Evolutionary conservation across 306 rosid species (phyloP), one percentile per base, ranked within the genome.

Genomic region (Cicer arietinum): DNA sequence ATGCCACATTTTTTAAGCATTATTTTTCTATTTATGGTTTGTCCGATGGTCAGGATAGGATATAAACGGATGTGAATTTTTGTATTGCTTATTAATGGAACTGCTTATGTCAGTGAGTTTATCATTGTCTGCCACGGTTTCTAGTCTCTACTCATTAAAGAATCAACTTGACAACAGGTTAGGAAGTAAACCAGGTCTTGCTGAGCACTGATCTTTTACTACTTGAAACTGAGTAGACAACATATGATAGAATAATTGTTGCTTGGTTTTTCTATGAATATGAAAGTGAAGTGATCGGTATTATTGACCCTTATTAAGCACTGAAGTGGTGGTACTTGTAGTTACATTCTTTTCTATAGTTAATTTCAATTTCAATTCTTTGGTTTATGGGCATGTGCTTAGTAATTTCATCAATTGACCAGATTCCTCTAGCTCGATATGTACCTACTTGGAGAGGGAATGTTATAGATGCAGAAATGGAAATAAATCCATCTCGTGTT

Each of bases 371-470:
- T 30, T 78, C 77, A 51, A 52, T 25, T 30, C 13, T 54, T 14
- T 22, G 53, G 5, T 0, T 42, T 10, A 12, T 12, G 2, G 20
- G 5, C n/a, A 46, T 71, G 52, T 63, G 50, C 81, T 70, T 45
- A 63, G 59, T 22, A 54, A 56, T 67, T 77, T 71, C 45, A 25
- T 71, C 20, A 18, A 18, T 53, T 78, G 72, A 72, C 63, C 90
- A 93, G 98, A 90, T 93, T 80, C 97, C 97, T 63, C 88, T 90
- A n/a, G 89, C 87, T 72, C 89, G 88, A n/a, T 93, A 89, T 81
- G 84, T 93, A 74, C 97, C 98, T 57, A 90, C 98, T 22, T 93
- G 97, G 97, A 90, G 91, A 80, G 98, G 98, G 56, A 89, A 81
- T 40, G 92, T 93, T 30, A 91, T 93, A 63, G 98, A 90, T 16